Evolutionary conservation across 345 rosid species (phyloP).

Genomic region (Capsella bursapastoris): DNA sequence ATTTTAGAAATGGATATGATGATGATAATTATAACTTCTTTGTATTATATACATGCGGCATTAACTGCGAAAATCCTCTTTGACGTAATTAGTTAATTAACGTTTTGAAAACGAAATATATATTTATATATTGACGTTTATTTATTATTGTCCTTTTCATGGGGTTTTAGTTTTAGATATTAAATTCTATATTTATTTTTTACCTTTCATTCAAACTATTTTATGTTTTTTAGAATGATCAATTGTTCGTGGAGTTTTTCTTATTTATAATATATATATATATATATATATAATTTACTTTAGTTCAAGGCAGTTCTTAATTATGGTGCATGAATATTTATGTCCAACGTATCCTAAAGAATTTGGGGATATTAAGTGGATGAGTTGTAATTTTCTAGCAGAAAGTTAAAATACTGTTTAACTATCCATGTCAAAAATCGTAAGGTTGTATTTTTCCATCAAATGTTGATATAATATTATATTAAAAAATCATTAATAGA

Average conservation of each 20-base stretch:
- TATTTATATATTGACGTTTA: not conserved
- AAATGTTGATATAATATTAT: not conserved
- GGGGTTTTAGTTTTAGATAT: not conserved
- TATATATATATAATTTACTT: not conserved
- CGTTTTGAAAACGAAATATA: not conserved
- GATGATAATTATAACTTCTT: not conserved
- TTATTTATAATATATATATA: not conserved
- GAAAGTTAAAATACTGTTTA: not conserved
- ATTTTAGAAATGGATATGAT: not conserved
- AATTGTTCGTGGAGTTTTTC: not conserved
- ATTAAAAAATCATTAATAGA: not conserved
- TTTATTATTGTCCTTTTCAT: not conserved
- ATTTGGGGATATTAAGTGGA: not conserved
- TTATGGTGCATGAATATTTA: not conserved
- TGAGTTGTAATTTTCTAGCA: not conserved
- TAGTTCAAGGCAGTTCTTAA: not conserved
- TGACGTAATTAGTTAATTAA: not conserved
- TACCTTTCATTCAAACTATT: not conserved
- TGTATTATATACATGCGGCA: not conserved
- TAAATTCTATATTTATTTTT: not conserved
- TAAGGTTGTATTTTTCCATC: not conserved
- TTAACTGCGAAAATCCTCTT: conserved; percentile 4
- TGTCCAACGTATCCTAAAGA: not conserved
- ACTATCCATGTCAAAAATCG: not conserved
- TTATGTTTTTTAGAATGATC: not conserved